These are phyloP conservation scores for Glebionis coronaria DNA, from an alignment of 129 eudicot genomes.

Conservation along the genomic window DNA sequence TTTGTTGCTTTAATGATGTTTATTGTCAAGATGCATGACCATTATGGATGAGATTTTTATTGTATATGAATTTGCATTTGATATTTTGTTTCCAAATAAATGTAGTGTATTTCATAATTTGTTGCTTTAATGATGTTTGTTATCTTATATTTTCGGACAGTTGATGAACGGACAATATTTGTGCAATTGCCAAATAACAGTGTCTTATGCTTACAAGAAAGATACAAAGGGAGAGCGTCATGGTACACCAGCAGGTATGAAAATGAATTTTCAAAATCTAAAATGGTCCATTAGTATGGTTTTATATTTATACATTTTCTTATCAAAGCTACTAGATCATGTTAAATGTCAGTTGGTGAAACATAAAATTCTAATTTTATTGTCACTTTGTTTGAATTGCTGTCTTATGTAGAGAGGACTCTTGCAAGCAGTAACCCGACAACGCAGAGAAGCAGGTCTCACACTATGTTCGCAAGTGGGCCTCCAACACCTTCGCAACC, in stretches of 20 bases:
- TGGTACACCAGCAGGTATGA: conserved; percentile 97
- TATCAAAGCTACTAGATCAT: background rate
- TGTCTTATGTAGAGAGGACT: conserved; percentile 58
- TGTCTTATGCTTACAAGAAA: conserved; percentile 99
- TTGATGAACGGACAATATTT: conserved; percentile 97
- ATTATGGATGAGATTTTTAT: background rate
- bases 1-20: no score
- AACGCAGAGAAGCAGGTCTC: conserved; percentile 84
- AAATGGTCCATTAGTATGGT: no score
- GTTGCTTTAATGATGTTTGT: no score
- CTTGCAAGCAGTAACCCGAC: conserved; percentile 84
- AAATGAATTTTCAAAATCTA: no score
- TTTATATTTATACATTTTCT: background rate
- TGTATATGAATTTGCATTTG: background rate
- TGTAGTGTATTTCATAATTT: no score
- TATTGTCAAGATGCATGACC: no score
- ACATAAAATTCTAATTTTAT: background rate
- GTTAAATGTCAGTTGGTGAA: background rate
- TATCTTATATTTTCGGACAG: conserved; percentile 47
- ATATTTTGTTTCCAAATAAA: no score
- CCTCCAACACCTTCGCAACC: conserved; percentile 83
- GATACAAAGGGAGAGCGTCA: conserved; percentile 99
- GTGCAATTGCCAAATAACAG: conserved; percentile 96
- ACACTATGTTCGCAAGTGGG: conserved; percentile 96
- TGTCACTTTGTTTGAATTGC: no score